Evolutionary conservation across 108 stramenopile species (phyloP).

Genomic region (Halocafeteria seosinensis): DNA sequence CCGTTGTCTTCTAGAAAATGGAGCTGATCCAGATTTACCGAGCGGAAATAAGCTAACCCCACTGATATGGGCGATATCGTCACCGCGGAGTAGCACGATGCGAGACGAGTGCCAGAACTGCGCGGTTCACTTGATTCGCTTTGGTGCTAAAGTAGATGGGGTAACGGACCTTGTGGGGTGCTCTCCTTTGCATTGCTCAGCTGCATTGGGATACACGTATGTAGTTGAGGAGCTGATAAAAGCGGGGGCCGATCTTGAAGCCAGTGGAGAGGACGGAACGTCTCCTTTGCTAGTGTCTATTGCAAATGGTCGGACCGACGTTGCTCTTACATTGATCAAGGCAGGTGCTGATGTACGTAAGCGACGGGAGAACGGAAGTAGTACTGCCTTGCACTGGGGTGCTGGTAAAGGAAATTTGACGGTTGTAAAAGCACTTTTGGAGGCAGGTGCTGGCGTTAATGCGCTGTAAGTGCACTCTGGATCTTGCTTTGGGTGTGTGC

Average conservation of each 20-base stretch:
- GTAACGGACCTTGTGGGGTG: not conserved
- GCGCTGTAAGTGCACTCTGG: no score
- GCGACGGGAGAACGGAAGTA: not conserved
- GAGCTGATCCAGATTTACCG: no score
- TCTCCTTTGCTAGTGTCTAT: not conserved
- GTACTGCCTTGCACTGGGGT: not conserved
- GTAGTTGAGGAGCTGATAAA: not conserved
- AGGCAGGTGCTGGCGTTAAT: not conserved
- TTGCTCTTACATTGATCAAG: not conserved
- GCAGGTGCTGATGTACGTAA: not conserved
- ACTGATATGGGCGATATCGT: not conserved
- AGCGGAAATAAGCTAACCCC: no score
- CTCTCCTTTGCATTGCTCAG: not conserved
- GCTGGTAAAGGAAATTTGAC: not conserved
- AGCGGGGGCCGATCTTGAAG: not conserved
- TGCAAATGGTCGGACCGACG: not conserved
- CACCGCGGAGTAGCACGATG: not conserved
- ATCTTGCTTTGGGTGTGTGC: no score
- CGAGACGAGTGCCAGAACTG: not conserved
- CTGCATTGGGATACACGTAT: not conserved
- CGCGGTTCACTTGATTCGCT: not conserved
- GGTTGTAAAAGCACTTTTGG: not conserved
- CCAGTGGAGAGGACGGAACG: not conserved
- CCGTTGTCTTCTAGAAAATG: no score
- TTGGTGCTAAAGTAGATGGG: not conserved